Conservation (phyloP, 23 red algal genomes). For the Gracilaria vermiculophylla region DNA sequence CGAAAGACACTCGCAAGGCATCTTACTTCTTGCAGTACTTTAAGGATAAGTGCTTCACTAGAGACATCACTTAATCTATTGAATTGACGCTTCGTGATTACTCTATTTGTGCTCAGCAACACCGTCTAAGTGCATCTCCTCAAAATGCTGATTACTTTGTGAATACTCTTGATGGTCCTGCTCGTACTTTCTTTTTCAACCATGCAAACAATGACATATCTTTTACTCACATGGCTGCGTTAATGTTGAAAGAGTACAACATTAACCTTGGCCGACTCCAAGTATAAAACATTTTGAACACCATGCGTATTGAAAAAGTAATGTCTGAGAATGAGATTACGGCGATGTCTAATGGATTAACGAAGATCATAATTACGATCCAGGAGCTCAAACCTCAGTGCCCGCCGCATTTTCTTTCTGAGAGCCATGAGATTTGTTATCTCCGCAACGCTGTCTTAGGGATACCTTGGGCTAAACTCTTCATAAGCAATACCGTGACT, state of each 20-base stretch:
- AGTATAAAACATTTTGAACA: conserved; percentile 8
- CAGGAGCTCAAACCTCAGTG: conserved; percentile 1
- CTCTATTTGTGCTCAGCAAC: conserved; percentile 23
- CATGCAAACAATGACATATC: conserved; percentile 5
- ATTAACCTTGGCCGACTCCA: neutral
- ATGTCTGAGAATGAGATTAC: conserved; percentile 51
- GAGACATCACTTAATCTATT: conserved; percentile 25
- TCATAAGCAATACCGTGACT: conserved; percentile 25
- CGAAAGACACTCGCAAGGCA: neutral
- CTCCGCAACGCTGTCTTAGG: conserved; percentile 22
- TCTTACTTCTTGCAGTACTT: conserved; percentile 28
- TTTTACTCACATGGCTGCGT: conserved; percentile 9
- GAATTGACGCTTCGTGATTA: conserved; percentile 27
- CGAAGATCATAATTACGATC: conserved; percentile 11
- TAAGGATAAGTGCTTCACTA: conserved; percentile 38
- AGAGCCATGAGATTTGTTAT: conserved; percentile 19
- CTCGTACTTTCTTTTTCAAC: conserved; percentile 56
- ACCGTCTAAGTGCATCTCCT: neutral
- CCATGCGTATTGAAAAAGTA: conserved; percentile 8
- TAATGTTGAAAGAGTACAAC: neutral
- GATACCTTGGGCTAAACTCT: conserved; percentile 15
- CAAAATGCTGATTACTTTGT: conserved; percentile 63
- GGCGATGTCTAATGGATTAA: conserved; percentile 17
- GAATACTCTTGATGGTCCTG: neutral
- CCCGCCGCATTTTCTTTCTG: neutral